Conservation (phyloP, 176 grass and related monocot species). For the Avena insularis region DNA sequence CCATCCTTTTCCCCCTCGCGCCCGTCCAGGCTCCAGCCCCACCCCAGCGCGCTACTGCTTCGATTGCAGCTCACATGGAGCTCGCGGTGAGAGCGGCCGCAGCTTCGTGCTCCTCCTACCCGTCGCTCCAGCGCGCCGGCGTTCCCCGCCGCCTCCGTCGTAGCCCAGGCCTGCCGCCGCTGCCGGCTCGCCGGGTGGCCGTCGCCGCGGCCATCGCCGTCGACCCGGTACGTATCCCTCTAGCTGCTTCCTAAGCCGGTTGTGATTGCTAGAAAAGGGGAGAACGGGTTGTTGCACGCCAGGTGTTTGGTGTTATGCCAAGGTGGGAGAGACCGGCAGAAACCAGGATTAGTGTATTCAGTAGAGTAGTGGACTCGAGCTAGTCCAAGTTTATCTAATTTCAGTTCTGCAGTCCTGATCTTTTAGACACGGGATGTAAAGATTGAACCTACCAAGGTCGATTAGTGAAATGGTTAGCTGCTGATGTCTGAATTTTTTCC, state of each 20-base stretch:
- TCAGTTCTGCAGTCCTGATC: not conserved
- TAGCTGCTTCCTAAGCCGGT: not conserved
- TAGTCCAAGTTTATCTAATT: not conserved
- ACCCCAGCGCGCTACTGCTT: not conserved
- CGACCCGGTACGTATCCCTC: slow-evolving; percentile 59
- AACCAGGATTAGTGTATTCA: not conserved
- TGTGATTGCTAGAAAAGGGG: not conserved
- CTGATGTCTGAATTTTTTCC: not conserved
- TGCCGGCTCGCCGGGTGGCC: slow-evolving; percentile 32
- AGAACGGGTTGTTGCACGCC: not conserved
- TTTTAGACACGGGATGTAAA: not conserved
- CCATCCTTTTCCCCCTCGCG: not conserved
- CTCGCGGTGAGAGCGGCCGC: slow-evolving; percentile 22
- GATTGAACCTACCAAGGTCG: not conserved
- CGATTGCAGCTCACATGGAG: slow-evolving; percentile 43
- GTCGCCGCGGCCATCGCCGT: slow-evolving; percentile 28
- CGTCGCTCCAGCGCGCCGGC: slow-evolving; percentile 5
- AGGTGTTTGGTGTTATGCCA: not conserved
- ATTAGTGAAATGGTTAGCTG: not conserved
- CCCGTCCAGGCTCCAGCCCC: not conserved
- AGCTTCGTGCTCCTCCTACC: slow-evolving; percentile 22
- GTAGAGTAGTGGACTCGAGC: not conserved
- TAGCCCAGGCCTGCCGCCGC: not conserved
- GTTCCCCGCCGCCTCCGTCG: not conserved
- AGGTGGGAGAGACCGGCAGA: not conserved